A percentile compares a stretch with the other conserved stretches of the same genome.
These are phyloP conservation scores for Boletellus dicymbophilus DNA, from an alignment of 1,284 basidiomycete species.

Conservation along the genomic window DNA sequence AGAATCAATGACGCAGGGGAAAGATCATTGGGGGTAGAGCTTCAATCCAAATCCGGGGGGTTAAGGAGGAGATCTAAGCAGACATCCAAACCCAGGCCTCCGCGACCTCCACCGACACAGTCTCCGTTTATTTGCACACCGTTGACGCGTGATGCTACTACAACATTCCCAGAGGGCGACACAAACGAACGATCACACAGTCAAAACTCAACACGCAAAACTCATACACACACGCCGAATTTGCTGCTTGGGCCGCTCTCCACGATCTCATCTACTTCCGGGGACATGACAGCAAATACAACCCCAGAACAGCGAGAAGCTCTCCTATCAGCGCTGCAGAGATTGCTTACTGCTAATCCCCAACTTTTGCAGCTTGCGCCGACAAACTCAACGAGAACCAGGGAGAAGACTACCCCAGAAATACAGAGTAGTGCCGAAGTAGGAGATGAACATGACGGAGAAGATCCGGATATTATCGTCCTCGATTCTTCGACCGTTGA, in stretches of 20 bases:
- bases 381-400: background rate
- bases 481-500: conserved; percentile 32
- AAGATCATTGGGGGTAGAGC: background rate
- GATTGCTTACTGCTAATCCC: conserved; percentile 21
- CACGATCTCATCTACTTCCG: conserved; percentile 7
- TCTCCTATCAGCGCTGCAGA: conserved; percentile 23
- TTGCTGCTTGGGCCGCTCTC: conserved; percentile 18
- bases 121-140: conserved; percentile 31
- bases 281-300: background rate
- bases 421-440: background rate
- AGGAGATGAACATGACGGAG: conserved; percentile 12
- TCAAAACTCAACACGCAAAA: conserved; percentile 6
- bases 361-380: conserved; percentile 17
- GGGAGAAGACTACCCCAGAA: background rate
- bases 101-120: conserved; percentile 10
- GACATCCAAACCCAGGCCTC: conserved; percentile 15
- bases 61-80: conserved; percentile 7
- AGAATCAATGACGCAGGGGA: conserved; percentile 4
- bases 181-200: conserved; percentile 7
- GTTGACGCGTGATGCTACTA: conserved; percentile 11
- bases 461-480: conserved; percentile 29
- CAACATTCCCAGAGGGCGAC: background rate
- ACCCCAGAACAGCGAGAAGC: conserved; percentile 16
- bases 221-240: conserved; percentile 2
- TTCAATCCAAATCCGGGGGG: background rate